These are phyloP conservation scores for Skeletonema menzelii DNA, from an alignment of 108 stramenopile species.

Conservation along the genomic window DNA sequence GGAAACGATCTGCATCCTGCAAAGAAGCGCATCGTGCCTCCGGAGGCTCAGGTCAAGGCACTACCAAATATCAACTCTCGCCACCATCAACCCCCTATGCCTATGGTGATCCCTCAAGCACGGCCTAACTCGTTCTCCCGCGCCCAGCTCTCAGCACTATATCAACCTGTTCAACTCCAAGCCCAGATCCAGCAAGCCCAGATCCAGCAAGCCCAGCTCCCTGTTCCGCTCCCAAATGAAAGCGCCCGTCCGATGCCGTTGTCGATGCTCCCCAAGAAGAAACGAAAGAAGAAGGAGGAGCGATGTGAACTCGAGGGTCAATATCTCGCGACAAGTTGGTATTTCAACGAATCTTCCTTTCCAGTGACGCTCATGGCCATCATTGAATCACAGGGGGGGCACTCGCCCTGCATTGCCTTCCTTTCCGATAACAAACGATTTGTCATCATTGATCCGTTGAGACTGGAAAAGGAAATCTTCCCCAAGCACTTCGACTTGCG, in stretches of 20 bases:
- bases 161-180: not conserved
- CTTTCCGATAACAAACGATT: not conserved
- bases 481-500: not conserved
- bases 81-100: no score
- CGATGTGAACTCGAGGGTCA: not conserved
- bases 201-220: no score
- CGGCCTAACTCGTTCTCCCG: not conserved
- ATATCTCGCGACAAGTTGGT: slow-evolving; percentile 1
- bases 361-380: slow-evolving; percentile 3
- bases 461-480: not conserved
- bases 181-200: no score
- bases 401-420: slow-evolving; percentile 1
- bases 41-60: not conserved
- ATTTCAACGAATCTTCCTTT: not conserved
- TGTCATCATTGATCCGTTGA: not conserved
- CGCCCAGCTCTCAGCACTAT: not conserved
- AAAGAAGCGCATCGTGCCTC: not conserved
- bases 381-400: not conserved
- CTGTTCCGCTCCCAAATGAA: not conserved
- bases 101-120: not conserved
- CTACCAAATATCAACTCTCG: not conserved
- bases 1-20: not conserved
- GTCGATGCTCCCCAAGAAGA: slow-evolving; percentile 1
- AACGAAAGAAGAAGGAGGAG: not conserved
- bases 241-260: not conserved